A percentile compares a stretch with the other conserved stretches of the same genome.
phyloP scores from a whole-genome alignment of 371 early-diverging fungal species.

The Lichtheimia ramosa region DNA sequence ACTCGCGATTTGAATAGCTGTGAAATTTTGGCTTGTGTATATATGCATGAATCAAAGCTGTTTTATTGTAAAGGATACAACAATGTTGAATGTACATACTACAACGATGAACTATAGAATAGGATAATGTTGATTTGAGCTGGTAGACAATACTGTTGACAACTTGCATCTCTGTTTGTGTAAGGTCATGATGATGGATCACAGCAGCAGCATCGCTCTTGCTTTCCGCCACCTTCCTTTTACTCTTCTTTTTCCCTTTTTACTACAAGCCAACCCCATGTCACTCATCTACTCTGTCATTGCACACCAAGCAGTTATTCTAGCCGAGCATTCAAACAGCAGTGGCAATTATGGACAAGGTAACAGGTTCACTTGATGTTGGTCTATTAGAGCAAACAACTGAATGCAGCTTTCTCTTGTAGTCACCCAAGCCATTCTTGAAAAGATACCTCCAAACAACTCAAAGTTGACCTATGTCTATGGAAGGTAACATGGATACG shows the following conservation, averaged over 20 bases:
- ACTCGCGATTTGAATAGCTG: too few species aligned
- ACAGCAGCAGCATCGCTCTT: too few species aligned
- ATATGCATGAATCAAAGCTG: too few species aligned
- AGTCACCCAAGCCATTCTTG: constrained; percentile 87
- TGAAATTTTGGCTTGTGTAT: too few species aligned
- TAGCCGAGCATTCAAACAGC: constrained; percentile 80
- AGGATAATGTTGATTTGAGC: too few species aligned
- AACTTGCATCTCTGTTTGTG: too few species aligned
- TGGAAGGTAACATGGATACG: constrained; percentile 63
- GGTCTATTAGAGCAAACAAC: neutral
- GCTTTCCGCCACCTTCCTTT: neutral
- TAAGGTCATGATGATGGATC: too few species aligned
- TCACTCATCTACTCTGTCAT: constrained; percentile 76
- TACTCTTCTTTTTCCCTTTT: neutral
- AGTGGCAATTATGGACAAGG: constrained; percentile 73
- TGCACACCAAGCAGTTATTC: constrained; percentile 68
- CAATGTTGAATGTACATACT: too few species aligned
- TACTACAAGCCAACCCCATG: constrained; percentile 38
- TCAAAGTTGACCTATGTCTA: constrained; percentile 90
- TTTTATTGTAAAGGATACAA: too few species aligned
- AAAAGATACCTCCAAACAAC: constrained; percentile 87
- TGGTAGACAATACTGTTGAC: too few species aligned
- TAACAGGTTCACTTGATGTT: constrained; percentile 10
- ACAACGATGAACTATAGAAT: too few species aligned
- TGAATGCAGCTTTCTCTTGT: neutral